A percentile compares a stretch with the other conserved stretches of the same genome.
Conservation (phyloP, 2,329 filamentous ascomycete species). For the Tothia fuscella region DNA sequence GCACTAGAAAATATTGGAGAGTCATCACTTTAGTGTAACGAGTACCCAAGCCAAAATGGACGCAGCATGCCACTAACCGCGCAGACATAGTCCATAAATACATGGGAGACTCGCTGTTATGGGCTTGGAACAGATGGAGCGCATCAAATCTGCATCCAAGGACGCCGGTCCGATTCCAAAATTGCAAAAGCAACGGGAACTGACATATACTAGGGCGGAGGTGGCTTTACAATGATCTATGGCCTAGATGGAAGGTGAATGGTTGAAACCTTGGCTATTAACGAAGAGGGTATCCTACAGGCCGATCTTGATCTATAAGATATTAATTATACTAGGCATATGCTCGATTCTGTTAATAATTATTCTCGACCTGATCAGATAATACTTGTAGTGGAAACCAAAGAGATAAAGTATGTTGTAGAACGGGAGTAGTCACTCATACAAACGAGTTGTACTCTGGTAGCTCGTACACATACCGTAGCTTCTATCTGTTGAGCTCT, state of each 20-base stretch:
- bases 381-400: constrained; percentile 14
- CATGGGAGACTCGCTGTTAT: constrained; percentile 30
- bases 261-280: constrained; percentile 17
- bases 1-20: neutral
- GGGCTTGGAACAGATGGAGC: constrained; percentile 33
- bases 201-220: constrained; percentile 11
- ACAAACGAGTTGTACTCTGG: no score
- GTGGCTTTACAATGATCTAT: constrained; percentile 23
- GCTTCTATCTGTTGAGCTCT: no score
- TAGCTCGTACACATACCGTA: no score
- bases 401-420: no score
- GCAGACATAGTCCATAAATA: constrained; percentile 19
- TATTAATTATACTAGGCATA: constrained; percentile 15
- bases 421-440: no score
- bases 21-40: neutral
- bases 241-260: constrained; percentile 21
- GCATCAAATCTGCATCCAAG: constrained; percentile 29
- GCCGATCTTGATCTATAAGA: constrained; percentile 26
- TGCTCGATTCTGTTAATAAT: constrained; percentile 14
- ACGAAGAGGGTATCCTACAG: constrained; percentile 25
- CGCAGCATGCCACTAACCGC: neutral
- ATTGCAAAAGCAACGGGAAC: neutral
- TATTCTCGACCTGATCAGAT: constrained; percentile 15
- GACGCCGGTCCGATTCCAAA: constrained; percentile 21
- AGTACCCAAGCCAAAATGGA: constrained; percentile 10